Percentiles rank a stretch among this genome's conserved stretches.
Conservation (phyloP, 1,284 basidiomycete genomes). For the Xanthoconium separans region DNA sequence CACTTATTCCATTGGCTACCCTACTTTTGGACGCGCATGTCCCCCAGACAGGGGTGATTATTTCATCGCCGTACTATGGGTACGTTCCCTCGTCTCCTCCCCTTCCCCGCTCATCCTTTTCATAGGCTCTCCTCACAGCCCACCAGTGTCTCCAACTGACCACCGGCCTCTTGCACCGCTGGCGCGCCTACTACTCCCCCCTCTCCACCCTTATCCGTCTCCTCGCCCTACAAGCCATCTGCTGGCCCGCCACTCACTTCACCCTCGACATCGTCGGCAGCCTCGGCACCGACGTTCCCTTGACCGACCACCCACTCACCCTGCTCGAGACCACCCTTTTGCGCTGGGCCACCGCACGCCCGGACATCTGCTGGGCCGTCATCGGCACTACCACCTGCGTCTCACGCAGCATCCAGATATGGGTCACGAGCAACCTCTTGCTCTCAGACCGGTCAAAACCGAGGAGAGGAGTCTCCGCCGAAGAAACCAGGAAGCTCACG, state of each 20-base stretch:
- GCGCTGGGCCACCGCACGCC: constrained; percentile 44
- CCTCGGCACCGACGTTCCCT: constrained; percentile 19
- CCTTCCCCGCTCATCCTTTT: not conserved
- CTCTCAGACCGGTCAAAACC: constrained; percentile 19
- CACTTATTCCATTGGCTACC: constrained; percentile 9
- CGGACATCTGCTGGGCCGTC: constrained; percentile 75
- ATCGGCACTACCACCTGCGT: constrained; percentile 80
- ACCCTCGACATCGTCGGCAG: constrained; percentile 65
- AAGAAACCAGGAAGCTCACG: constrained; percentile 46
- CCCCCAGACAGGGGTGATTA: constrained; percentile 56
- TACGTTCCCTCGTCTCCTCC: constrained; percentile 31
- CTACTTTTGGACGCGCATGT: constrained; percentile 3
- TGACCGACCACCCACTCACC: constrained; percentile 6
- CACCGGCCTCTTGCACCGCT: constrained; percentile 76
- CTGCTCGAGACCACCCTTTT: constrained; percentile 28
- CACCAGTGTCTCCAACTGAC: constrained; percentile 79
- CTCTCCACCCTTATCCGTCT: constrained; percentile 80
- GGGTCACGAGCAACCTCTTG: constrained; percentile 78
- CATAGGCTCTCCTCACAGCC: constrained; percentile 72
- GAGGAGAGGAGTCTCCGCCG: constrained; percentile 33
- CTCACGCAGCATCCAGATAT: constrained; percentile 73
- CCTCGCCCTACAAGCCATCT: constrained; percentile 80
- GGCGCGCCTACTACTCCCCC: constrained; percentile 81
- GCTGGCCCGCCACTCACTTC: constrained; percentile 84
- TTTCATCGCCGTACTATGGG: constrained; percentile 65